Conservation (phyloP, 169 alveolate genomes). For the Plasmodium relictum region DNA sequence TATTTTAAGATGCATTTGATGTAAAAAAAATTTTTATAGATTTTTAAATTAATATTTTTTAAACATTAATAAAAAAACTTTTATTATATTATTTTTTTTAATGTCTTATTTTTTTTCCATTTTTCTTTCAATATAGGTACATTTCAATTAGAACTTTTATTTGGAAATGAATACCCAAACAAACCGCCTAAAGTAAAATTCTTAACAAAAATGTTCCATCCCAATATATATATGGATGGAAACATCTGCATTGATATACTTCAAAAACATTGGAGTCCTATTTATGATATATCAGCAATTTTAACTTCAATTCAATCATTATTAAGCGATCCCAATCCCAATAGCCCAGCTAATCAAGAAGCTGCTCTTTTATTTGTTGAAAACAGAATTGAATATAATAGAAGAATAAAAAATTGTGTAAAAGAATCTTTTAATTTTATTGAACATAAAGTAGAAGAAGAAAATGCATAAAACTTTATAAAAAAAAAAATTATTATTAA, state of each 20-base stretch:
- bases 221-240: slow-evolving; percentile 96
- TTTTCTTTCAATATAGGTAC: slow-evolving; percentile 88
- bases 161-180: slow-evolving; percentile 94
- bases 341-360: slow-evolving; percentile 97
- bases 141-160: slow-evolving; percentile 92
- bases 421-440: slow-evolving; percentile 83
- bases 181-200: slow-evolving; percentile 93
- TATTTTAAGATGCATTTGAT: too few species aligned
- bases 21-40: too few species aligned
- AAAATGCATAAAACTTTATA: slow-evolving; percentile 23
- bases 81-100: too few species aligned
- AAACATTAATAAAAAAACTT: too few species aligned
- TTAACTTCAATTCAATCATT: slow-evolving; percentile 97
- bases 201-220: slow-evolving; percentile 92
- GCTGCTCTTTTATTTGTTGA: slow-evolving; percentile 96
- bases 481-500: not conserved
- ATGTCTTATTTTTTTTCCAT: too few species aligned
- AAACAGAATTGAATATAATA: slow-evolving; percentile 93
- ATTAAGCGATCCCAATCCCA: slow-evolving; percentile 97
- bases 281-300: slow-evolving; percentile 96
- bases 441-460: slow-evolving; percentile 59
- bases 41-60: too few species aligned
- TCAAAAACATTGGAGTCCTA: slow-evolving; percentile 98
- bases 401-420: slow-evolving; percentile 93
- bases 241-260: slow-evolving; percentile 95